Percentiles rank a stretch among this genome's conserved stretches.
These are phyloP conservation scores for Allium sativum DNA, from an alignment of 106 monocot species.

Conservation along the genomic window DNA sequence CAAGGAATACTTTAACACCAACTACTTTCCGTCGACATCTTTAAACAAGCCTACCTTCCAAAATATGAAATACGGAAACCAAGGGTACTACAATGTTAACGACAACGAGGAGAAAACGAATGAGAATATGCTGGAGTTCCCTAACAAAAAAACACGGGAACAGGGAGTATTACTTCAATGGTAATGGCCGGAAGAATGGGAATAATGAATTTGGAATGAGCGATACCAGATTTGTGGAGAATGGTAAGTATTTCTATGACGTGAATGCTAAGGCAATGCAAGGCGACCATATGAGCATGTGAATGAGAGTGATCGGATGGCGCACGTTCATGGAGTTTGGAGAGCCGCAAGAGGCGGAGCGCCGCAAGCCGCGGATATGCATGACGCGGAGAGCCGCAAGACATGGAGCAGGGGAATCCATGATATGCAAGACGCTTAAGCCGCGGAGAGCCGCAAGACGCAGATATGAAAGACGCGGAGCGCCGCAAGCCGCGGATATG, in stretches of 20 bases:
- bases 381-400: too few species aligned
- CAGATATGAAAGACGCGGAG: too few species aligned
- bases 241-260: constrained; percentile 45
- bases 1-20: background rate
- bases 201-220: constrained; percentile 37
- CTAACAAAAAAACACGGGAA: background rate
- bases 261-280: constrained; percentile 17
- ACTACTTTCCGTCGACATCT: background rate
- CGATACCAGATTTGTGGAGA: constrained; percentile 40
- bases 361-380: too few species aligned
- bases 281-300: constrained; percentile 10
- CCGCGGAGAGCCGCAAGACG: too few species aligned
- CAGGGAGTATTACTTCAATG: background rate
- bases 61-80: too few species aligned
- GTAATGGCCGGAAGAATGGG: background rate
- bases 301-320: background rate
- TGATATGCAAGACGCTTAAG: too few species aligned
- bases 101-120: too few species aligned
- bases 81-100: too few species aligned
- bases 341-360: too few species aligned
- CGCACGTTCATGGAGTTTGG: too few species aligned
- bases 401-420: too few species aligned
- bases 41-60: background rate
- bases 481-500: too few species aligned
- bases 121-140: background rate